Conservation (phyloP, 805 yeast species). For the Metschnikowia drakensbergensis region DNA sequence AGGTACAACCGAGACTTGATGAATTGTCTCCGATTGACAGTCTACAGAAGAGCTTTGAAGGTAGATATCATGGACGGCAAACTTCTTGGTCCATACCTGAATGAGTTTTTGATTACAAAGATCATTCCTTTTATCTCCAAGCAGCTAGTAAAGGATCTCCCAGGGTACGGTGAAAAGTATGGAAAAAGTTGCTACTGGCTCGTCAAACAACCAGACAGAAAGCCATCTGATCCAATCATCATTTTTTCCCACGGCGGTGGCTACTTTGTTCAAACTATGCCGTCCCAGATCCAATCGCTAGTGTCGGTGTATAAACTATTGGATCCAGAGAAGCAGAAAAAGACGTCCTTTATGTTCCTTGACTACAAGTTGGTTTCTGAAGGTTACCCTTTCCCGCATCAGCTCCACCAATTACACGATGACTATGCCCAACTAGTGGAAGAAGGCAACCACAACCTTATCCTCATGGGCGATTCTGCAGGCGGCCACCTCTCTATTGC, state of each 20-base stretch:
- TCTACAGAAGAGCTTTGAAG: constrained; percentile 12
- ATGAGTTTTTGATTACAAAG: constrained; percentile 11
- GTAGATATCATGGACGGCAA: constrained; percentile 15
- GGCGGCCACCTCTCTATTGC: constrained; percentile 37
- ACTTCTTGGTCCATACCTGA: constrained; percentile 14
- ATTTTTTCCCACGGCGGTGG: constrained; percentile 42
- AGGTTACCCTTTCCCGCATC: constrained; percentile 32
- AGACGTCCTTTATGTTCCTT: constrained; percentile 26
- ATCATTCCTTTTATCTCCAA: constrained; percentile 10
- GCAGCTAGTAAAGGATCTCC: constrained; percentile 12
- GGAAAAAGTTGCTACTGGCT: constrained; percentile 34
- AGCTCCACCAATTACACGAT: constrained; percentile 27
- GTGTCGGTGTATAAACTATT: constrained; percentile 28
- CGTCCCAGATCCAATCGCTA: constrained; percentile 28
- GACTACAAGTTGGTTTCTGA: constrained; percentile 31
- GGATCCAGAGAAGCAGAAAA: constrained; percentile 19
- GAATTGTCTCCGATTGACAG: constrained; percentile 14
- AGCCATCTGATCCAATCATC: constrained; percentile 27
- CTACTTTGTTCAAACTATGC: constrained; percentile 29
- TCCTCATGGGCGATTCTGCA: constrained; percentile 41
- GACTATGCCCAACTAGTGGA: constrained; percentile 22
- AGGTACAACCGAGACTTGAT: constrained; percentile 12
- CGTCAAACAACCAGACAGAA: constrained; percentile 25
- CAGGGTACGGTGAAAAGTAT: constrained; percentile 31
- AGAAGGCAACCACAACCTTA: constrained; percentile 26